Evolutionary conservation across 148 eudicot species (phyloP).

Genomic region (Oxyria digyna): DNA sequence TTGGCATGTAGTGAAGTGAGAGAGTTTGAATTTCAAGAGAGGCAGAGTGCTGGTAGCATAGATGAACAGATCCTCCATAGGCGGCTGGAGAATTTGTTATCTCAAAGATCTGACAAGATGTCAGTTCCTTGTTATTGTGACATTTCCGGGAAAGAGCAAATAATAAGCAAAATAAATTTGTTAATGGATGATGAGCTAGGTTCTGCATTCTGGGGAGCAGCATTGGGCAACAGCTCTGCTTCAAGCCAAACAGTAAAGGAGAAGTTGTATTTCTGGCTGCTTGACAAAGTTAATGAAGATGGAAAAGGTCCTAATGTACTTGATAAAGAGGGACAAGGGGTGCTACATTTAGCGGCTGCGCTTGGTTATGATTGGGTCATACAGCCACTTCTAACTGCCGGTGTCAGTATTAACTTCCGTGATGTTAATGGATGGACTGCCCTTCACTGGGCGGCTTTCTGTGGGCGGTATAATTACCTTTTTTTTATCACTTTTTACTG

Average conservation of each 20-base stretch:
- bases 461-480: slow-evolving; percentile 37
- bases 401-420: slow-evolving; percentile 53
- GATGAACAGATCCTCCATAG: slow-evolving; percentile 25
- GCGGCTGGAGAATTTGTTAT: slow-evolving; percentile 26
- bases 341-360: slow-evolving; percentile 57
- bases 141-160: slow-evolving; percentile 13
- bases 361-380: slow-evolving; percentile 70
- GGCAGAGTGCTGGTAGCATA: slow-evolving; percentile 31
- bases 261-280: slow-evolving; percentile 39
- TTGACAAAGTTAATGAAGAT: slow-evolving; percentile 31
- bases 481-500: neutral
- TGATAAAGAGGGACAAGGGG: slow-evolving; percentile 55
- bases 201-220: slow-evolving; percentile 15
- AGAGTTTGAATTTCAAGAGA: slow-evolving; percentile 62
- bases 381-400: slow-evolving; percentile 38
- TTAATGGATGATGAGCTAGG: slow-evolving; percentile 25
- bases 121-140: slow-evolving; percentile 13
- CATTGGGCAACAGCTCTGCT: neutral
- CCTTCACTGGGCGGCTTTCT: slow-evolving; percentile 77
- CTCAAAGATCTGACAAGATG: slow-evolving; percentile 14
- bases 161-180: slow-evolving; percentile 19
- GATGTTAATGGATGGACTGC: slow-evolving; percentile 66
- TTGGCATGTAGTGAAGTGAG: slow-evolving; percentile 97
- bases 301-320: slow-evolving; percentile 40
- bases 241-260: slow-evolving; percentile 22